phyloP scores from a whole-genome alignment of 805 yeast genomes.

The Ogataea siamensis region DNA sequence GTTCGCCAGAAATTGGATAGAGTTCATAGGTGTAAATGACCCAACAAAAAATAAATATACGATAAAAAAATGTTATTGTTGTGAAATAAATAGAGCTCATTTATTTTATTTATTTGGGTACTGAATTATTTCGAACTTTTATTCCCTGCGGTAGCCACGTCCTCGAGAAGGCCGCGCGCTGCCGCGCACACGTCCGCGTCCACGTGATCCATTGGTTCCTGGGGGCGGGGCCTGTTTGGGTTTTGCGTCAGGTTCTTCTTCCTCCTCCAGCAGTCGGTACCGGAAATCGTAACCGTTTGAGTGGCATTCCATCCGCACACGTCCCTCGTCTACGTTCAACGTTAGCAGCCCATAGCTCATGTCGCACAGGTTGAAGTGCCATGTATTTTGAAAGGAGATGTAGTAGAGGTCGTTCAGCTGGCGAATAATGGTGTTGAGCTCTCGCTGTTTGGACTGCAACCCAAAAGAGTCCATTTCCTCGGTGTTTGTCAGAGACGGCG shows the following conservation, averaged over 20 bases:
- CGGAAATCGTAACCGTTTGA: slow-evolving; percentile 65
- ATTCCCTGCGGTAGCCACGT: slow-evolving; percentile 9
- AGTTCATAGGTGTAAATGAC: slow-evolving; percentile 25
- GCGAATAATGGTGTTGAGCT: slow-evolving; percentile 41
- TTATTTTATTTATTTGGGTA: not conserved
- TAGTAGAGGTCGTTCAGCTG: slow-evolving; percentile 59
- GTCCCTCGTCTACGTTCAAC: slow-evolving; percentile 44
- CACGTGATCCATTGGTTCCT: slow-evolving; percentile 8
- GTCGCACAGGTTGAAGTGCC: slow-evolving; percentile 79
- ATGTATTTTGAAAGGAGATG: slow-evolving; percentile 64
- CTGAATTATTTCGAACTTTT: no score
- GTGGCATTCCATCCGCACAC: slow-evolving; percentile 49
- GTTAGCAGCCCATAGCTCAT: slow-evolving; percentile 48
- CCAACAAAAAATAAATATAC: slow-evolving; percentile 8
- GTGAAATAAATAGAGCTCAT: slow-evolving; percentile 1
- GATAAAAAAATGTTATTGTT: slow-evolving; percentile 5
- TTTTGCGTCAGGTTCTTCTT: slow-evolving; percentile 5
- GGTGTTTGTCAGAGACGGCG: slow-evolving; percentile 25
- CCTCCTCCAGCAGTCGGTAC: slow-evolving; percentile 36
- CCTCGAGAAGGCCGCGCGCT: slow-evolving; percentile 5
- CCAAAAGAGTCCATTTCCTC: slow-evolving; percentile 44
- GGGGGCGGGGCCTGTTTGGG: not conserved
- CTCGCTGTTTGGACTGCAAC: slow-evolving; percentile 38
- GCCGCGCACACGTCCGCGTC: slow-evolving; percentile 10
- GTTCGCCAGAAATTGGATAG: slow-evolving; percentile 32